These are phyloP conservation scores for Colletotrichum navitas DNA, from an alignment of 2,329 filamentous ascomycete species.

Conservation along the genomic window DNA sequence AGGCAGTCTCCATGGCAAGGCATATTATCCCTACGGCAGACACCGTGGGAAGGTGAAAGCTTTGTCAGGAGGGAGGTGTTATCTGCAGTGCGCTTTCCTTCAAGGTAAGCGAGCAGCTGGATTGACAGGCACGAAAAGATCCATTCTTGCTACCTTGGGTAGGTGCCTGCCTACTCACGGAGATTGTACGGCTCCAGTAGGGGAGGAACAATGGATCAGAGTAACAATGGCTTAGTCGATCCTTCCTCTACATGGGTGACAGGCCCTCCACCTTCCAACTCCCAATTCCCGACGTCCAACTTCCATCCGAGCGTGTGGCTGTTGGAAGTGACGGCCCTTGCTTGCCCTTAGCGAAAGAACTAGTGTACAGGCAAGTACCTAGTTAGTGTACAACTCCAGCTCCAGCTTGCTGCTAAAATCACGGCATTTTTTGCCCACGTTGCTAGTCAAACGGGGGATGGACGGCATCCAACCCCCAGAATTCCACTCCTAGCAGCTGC, in stretches of 20 bases:
- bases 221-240: conserved; percentile 18
- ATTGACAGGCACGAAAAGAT: neutral
- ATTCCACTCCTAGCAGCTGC: neutral
- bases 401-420: neutral
- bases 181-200: neutral
- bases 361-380: too few relatives aligned
- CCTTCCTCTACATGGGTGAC: conserved; percentile 7
- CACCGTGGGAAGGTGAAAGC: neutral
- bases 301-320: neutral
- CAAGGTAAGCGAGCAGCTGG: neutral
- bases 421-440: neutral
- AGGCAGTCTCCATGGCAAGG: neutral
- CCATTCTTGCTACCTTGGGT: neutral
- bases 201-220: conserved; percentile 15
- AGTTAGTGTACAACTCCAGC: neutral
- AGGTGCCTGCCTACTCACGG: too few relatives aligned
- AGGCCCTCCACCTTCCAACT: neutral
- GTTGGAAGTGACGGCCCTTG: neutral
- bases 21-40: neutral
- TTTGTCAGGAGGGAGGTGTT: neutral
- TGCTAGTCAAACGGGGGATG: neutral
- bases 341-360: too few relatives aligned
- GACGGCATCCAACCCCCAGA: neutral
- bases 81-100: neutral
- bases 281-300: neutral